These are phyloP conservation scores for Neonectria neomacrospora DNA, from an alignment of 2,329 filamentous ascomycete species.

Conservation along the genomic window DNA sequence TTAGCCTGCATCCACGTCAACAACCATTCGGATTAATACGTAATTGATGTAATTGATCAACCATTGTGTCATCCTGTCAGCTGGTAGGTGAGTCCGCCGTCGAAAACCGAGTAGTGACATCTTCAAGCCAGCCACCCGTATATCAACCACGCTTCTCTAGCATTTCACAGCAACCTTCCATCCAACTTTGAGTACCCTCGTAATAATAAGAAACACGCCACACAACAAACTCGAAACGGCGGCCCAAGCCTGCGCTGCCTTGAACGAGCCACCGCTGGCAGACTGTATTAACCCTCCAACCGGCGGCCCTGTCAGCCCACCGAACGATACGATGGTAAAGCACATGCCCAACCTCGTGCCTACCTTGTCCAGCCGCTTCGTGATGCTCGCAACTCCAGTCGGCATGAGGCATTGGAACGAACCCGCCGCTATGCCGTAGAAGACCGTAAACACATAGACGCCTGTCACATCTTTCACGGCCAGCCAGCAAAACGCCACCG, in stretches of 20 bases:
- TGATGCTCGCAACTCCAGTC: constrained; percentile 53
- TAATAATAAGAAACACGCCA: constrained; percentile 31
- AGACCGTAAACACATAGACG: constrained; percentile 51
- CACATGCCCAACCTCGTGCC: constrained; percentile 56
- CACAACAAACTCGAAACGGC: constrained; percentile 45
- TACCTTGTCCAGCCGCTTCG: constrained; percentile 51
- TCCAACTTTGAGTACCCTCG: constrained; percentile 34
- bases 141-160: constrained; percentile 7
- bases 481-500: constrained; percentile 52
- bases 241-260: constrained; percentile 50
- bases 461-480: constrained; percentile 48
- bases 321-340: constrained; percentile 52
- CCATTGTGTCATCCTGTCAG: neutral
- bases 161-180: constrained; percentile 35
- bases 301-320: constrained; percentile 53
- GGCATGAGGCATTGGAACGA: constrained; percentile 56
- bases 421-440: constrained; percentile 45
- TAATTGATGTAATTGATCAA: neutral
- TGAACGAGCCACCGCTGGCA: constrained; percentile 40
- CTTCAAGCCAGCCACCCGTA: neutral
- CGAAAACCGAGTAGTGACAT: neutral
- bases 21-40: no score
- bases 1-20: no score
- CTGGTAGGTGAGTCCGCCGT: neutral
- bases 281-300: constrained; percentile 49